phyloP scores from a whole-genome alignment of 176 grass and related monocot genomes.

The Rhynchospora pubera region DNA sequence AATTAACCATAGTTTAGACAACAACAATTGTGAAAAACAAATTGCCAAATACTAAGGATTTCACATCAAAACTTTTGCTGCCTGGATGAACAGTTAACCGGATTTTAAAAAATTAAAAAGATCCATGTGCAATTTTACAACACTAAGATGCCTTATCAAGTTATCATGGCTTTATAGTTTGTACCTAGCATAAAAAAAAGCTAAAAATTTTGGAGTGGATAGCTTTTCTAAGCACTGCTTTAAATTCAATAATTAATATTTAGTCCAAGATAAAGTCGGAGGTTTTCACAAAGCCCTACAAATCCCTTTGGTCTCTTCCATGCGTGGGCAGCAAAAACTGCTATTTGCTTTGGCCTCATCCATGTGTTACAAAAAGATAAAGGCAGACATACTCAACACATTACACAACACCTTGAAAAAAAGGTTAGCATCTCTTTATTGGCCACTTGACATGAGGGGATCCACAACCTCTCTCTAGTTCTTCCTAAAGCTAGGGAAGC shows the following conservation, averaged over 20 bases:
- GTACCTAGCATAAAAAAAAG: not conserved
- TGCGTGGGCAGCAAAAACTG: conserved; percentile 12
- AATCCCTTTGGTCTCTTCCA: not conserved
- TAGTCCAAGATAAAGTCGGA: not conserved
- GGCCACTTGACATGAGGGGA: conserved; percentile 5
- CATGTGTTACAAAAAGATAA: conserved; percentile 15
- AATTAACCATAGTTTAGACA: not conserved
- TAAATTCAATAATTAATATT: not conserved
- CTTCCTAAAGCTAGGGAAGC: conserved; percentile 7
- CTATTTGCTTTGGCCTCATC: not conserved
- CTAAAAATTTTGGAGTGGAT: not conserved
- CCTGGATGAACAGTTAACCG: too few species aligned
- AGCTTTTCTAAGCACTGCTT: not conserved
- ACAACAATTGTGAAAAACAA: not conserved
- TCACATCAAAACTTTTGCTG: not conserved
- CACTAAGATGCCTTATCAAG: not conserved
- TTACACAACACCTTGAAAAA: conserved; percentile 7
- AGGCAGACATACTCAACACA: not conserved
- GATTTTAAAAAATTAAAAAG: not conserved
- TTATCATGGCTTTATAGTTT: not conserved
- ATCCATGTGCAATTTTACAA: not conserved
- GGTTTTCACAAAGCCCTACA: conserved; percentile 10
- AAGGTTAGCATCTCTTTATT: not conserved
- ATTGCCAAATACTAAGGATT: not conserved
- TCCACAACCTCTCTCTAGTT: conserved; percentile 2